Evolutionary conservation across 208 protist species (phyloP).

Genomic region (Trypanosoma scelopori): DNA sequence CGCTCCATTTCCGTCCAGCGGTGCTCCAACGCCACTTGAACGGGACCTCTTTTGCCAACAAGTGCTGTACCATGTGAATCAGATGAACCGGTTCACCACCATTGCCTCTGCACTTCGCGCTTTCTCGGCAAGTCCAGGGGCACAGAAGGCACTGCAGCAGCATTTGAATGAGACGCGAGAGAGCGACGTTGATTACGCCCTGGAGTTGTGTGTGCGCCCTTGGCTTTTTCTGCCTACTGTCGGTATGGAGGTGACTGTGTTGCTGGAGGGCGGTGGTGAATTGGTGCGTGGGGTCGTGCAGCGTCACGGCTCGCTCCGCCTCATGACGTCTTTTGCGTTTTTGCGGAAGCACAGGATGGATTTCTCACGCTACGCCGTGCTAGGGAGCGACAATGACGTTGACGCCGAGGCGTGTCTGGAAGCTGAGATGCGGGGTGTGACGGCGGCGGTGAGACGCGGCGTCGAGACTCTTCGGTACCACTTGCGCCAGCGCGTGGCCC

Average conservation of each 20-base stretch:
- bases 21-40: conserved; percentile 79
- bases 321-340: conserved; percentile 74
- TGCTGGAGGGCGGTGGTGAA: conserved; percentile 57
- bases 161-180: conserved; percentile 10
- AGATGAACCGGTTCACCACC: conserved; percentile 58
- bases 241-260: conserved; percentile 60
- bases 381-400: conserved; percentile 40
- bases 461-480: conserved; percentile 35
- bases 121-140: conserved; percentile 39
- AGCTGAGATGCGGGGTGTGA: conserved; percentile 46
- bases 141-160: conserved; percentile 36
- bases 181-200: not conserved
- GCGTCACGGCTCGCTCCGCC: conserved; percentile 62
- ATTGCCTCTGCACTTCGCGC: conserved; percentile 53
- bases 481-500: conserved; percentile 23
- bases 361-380: conserved; percentile 43
- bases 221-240: conserved; percentile 83
- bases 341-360: conserved; percentile 28
- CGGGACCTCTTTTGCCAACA: conserved; percentile 71
- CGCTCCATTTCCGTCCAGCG: conserved; percentile 71
- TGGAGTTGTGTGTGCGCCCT: conserved; percentile 59
- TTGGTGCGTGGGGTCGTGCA: conserved; percentile 63
- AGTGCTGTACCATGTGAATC: conserved; percentile 74
- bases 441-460: conserved; percentile 28
- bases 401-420: conserved; percentile 47